Evolutionary conservation across 2,329 filamentous ascomycete species (phyloP).

Genomic region (Cercospora sp.): DNA sequence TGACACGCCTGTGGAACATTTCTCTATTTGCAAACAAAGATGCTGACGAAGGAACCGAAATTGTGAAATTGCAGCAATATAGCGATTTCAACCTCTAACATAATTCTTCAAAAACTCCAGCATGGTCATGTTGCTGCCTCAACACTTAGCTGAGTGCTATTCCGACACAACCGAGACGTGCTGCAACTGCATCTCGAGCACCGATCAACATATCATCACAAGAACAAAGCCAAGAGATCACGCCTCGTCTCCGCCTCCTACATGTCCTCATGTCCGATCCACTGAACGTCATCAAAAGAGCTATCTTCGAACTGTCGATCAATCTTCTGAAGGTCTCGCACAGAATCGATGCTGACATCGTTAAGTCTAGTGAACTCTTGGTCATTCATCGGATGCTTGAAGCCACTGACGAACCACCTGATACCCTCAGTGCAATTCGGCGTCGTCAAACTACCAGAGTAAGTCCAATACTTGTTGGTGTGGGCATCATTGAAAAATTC

Average conservation of each 20-base stretch:
- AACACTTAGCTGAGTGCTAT: background rate
- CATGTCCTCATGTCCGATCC: background rate
- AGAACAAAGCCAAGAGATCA: background rate
- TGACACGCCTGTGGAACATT: background rate
- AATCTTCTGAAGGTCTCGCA: background rate
- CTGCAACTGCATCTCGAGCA: background rate
- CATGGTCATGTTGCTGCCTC: background rate
- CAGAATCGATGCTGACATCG: background rate
- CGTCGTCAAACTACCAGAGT: conserved; percentile 50
- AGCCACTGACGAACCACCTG: conserved; percentile 44
- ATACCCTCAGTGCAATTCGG: conserved; percentile 52
- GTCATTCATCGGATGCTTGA: background rate
- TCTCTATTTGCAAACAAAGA: background rate
- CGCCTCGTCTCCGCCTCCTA: background rate
- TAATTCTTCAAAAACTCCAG: background rate
- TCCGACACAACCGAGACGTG: background rate
- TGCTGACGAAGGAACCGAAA: background rate
- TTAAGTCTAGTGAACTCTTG: background rate
- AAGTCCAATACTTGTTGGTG: conserved; percentile 43
- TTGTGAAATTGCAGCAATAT: background rate
- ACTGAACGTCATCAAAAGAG: background rate
- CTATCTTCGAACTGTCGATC: background rate
- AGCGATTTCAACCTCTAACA: background rate
- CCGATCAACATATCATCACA: background rate
- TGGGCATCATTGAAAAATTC: background rate